Base-by-base conservation (phyloP, 1,284 basidiomycete genomes). In the Garcileccinum viscosum region DNA sequence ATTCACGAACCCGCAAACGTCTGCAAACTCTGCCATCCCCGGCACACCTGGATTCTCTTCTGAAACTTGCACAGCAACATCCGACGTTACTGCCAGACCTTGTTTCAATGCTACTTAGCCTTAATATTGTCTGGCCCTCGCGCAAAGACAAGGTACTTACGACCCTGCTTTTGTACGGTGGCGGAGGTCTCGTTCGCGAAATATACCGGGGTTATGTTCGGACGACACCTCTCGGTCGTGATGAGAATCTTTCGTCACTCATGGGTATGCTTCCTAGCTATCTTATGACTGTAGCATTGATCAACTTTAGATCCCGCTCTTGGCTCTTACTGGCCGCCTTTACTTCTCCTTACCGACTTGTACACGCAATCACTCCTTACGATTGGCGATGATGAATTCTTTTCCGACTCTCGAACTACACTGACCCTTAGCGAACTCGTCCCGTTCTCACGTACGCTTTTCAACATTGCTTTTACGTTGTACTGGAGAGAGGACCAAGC, bases 351-450 rank as follows among this genome's bases (percentile, higher is more conserved):
- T 5, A 87, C 90, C 9, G 93, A 97, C 67, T 81, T 98, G 24
- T 97, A 98, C 80, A 89, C 90, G 3, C 93, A 97, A 71, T 89
- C 92, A 15, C 88, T 99, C 24, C 85, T 96, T 50, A 95, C 96
- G 1, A 94, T 99, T 84, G 95, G 95, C 3, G 98, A 99, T 74
- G 97, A 99, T 79, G 97, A 99, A 80, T 99, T 99, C 82, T 97
- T 97, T 78, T 79, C 80, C 2, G 69, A 69, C 61, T 76, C 79
- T 53, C 73, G 78, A 44, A 78, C 70, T 22, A 78, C 79, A 9
- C 86, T 99, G 4, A 87, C 87, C 0, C 80, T 97, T 11, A 96
- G 98, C 75, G 97, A 99, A 77, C 86, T 98, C 67, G 85, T 82
- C 70, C 84, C 82, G 27, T 90, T 94, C 71, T 92, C 90, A 30